Conservation (phyloP, 2,329 filamentous ascomycete genomes). For the Fusarium sterilihyphosum region DNA sequence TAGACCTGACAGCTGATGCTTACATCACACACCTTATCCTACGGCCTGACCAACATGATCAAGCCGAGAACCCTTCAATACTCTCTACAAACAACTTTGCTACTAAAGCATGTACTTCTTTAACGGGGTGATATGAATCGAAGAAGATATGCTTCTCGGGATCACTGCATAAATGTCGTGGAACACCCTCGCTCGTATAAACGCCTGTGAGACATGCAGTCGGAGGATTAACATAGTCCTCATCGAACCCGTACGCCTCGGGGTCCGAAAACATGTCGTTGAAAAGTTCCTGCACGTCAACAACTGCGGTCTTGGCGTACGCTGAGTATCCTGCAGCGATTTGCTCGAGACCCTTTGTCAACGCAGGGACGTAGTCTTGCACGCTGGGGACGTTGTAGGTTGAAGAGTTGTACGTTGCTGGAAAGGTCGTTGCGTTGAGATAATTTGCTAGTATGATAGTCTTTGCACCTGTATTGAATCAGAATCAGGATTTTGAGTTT, state of each 20-base stretch:
- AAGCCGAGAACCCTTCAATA: not conserved
- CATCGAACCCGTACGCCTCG: not conserved
- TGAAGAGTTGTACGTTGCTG: conserved; percentile 21
- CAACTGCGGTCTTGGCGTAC: not conserved
- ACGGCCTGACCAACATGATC: not conserved
- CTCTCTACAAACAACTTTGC: conserved; percentile 3
- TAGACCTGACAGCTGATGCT: not conserved
- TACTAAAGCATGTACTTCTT: conserved; percentile 19
- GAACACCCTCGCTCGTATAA: conserved; percentile 16
- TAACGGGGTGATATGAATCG: conserved; percentile 22
- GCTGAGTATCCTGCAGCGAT: conserved; percentile 14
- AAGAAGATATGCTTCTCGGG: conserved; percentile 22
- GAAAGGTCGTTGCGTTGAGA: conserved; percentile 2
- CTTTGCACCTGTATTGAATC: not conserved
- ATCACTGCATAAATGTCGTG: conserved; percentile 22
- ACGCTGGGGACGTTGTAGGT: conserved; percentile 11
- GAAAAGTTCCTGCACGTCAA: conserved; percentile 7
- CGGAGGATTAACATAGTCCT: conserved; percentile 20
- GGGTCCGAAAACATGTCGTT: not conserved
- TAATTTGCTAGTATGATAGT: conserved; percentile 23
- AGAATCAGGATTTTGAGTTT: not conserved
- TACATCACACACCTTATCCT: not conserved
- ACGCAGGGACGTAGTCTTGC: not conserved
- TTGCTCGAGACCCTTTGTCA: conserved; percentile 1
- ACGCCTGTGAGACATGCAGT: conserved; percentile 19